Base-by-base conservation (phyloP, 2,329 filamentous ascomycete species). In the Ophiocordyceps sinensis region DNA sequence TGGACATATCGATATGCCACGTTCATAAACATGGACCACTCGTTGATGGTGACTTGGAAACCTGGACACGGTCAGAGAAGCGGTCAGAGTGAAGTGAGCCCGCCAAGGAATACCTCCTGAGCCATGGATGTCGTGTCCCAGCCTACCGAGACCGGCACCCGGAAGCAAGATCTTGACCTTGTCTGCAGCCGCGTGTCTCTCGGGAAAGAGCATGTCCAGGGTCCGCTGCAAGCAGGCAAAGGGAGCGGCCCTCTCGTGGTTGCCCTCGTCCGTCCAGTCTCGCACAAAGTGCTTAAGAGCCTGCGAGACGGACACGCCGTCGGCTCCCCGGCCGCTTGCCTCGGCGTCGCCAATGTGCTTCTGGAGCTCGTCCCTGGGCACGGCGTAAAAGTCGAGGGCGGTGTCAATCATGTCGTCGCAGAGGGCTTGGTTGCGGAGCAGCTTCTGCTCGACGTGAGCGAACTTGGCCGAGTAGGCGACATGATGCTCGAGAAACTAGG, bases 21-120 rank as follows among this genome's bases (percentile, higher is more conserved):
- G 43, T 73, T 75, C 67, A 76, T 73, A 45, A 67, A 76, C 54
- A 68, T 65, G 1, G 70, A 75, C 67, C 67, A 76, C 53, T 77
- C 73, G 47, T 76, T 77, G 41, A 65, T 57, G 0, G 68, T 71
- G 0, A 75, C 71, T 21, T 72, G 57, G 42, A 72, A 71, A 1
- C 60, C 66, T 65, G 12, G 30, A 13, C 30, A 32, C 12, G 13
- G 30, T 32, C 13, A 32, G 30, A 14, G 8, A 32, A 32, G 12
- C 13, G 12, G 12, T 32, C 23, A 3, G 9, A 9, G 8, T 32
- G 12, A 32, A n/a, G 17, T 10, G 32, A 15, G n/a, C 10, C 14
- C 14, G 13, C 17, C 14, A 5, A 10, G n/a, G 3, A 43, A 41
- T 44, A 63, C 59, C 57, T 46, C 58, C 60, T 2, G 73, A 57